Percentiles rank a stretch among this genome's conserved stretches.
These are phyloP conservation scores for Calvatia gigantea DNA, from an alignment of 768 basidiomycete species.

Conservation along the genomic window DNA sequence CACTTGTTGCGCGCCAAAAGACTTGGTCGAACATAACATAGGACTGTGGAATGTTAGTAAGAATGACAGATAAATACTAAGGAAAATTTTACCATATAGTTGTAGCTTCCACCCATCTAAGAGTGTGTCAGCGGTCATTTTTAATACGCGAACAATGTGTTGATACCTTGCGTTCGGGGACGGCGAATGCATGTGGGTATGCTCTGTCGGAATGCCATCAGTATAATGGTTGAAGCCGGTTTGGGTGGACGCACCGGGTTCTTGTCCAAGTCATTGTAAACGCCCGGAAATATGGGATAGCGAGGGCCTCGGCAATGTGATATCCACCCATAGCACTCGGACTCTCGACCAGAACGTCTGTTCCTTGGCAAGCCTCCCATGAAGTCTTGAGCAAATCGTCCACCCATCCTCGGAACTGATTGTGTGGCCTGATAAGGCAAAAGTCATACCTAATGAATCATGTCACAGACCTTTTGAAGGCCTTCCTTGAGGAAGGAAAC, in stretches of 20 bases:
- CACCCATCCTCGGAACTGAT: slow-evolving; percentile 93
- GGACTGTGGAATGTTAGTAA: slow-evolving; percentile 42
- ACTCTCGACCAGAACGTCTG: slow-evolving; percentile 91
- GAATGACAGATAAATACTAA: background rate
- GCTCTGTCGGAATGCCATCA: slow-evolving; percentile 44
- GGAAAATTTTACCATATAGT: slow-evolving; percentile 77
- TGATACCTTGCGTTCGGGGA: slow-evolving; percentile 86
- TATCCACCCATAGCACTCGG: slow-evolving; percentile 97
- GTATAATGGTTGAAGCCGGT: background rate
- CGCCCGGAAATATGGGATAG: slow-evolving; percentile 91
- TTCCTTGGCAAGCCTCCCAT: slow-evolving; percentile 95
- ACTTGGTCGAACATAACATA: slow-evolving; percentile 98
- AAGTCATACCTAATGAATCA: background rate
- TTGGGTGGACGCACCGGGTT: slow-evolving; percentile 52
- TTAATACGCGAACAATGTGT: background rate
- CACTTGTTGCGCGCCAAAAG: slow-evolving; percentile 93
- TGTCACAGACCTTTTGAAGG: slow-evolving; percentile 65
- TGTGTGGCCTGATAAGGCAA: slow-evolving; percentile 8
- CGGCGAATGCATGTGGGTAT: slow-evolving; percentile 97
- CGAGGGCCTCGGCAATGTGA: slow-evolving; percentile 93
- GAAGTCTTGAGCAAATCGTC: slow-evolving; percentile 94
- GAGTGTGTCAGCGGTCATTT: background rate
- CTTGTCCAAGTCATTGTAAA: slow-evolving; percentile 99
- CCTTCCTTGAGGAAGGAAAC: slow-evolving; percentile 93
- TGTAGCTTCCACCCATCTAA: slow-evolving; percentile 94